These are phyloP conservation scores for Alternaria triticimaculans DNA, from an alignment of 2,329 filamentous ascomycete species.

Conservation along the genomic window DNA sequence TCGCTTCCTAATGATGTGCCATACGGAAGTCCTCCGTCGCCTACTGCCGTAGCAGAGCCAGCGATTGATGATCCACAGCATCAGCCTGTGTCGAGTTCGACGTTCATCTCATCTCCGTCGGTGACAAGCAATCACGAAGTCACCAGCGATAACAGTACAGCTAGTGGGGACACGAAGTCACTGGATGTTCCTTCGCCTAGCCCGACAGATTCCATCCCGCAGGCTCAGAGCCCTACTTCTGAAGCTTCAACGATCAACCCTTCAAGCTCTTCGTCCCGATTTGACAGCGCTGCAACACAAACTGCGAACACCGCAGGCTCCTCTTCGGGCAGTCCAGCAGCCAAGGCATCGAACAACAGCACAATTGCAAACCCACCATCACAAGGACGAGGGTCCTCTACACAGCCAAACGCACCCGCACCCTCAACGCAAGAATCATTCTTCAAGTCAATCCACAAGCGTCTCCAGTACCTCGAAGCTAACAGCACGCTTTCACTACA, in stretches of 20 bases:
- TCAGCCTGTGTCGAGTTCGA: not conserved
- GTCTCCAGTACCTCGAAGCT: slow-evolving; percentile 85
- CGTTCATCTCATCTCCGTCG: not conserved
- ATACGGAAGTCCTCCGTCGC: not conserved
- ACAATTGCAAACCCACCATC: slow-evolving; percentile 24
- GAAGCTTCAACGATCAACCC: slow-evolving; percentile 3
- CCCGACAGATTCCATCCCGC: not conserved
- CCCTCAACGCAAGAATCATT: slow-evolving; percentile 96
- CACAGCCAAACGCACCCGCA: slow-evolving; percentile 60
- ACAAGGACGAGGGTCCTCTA: slow-evolving; percentile 44
- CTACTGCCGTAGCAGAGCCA: not conserved
- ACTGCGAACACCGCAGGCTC: slow-evolving; percentile 18
- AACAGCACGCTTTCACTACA: slow-evolving; percentile 92
- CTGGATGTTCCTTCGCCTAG: not conserved
- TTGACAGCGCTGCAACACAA: slow-evolving; percentile 12
- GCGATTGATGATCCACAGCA: not conserved
- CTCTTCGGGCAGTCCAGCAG: slow-evolving; percentile 12
- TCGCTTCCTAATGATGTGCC: not conserved
- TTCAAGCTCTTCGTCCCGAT: slow-evolving; percentile 13
- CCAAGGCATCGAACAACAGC: slow-evolving; percentile 25
- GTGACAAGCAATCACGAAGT: not conserved
- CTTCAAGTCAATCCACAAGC: slow-evolving; percentile 95
- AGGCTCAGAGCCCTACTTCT: slow-evolving; percentile 8
- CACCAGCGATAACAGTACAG: not conserved
- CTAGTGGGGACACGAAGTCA: not conserved